Percentiles rank a stretch among this genome's conserved stretches.
Conservation (phyloP, 108 stramenopile species). For the Cyclotella cryptica region DNA sequence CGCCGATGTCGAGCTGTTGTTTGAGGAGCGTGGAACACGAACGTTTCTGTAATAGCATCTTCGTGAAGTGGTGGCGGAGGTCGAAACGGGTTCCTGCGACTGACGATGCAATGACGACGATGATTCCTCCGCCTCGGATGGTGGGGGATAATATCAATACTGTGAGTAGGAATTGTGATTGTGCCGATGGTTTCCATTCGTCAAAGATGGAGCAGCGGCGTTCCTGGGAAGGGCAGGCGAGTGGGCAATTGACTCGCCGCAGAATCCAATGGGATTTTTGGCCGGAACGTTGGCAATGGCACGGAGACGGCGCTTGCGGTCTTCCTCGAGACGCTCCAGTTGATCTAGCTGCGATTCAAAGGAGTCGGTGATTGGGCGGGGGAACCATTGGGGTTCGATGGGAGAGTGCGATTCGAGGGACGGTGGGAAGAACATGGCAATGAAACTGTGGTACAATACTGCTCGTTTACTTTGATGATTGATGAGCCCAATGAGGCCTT, state of each 20-base stretch:
- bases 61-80: neutral
- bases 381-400: conserved; percentile 41
- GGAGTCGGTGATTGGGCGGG: conserved; percentile 39
- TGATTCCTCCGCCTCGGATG: neutral
- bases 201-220: neutral
- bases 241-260: conserved; percentile 8
- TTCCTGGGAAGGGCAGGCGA: neutral
- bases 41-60: neutral
- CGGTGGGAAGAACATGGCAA: conserved; percentile 15
- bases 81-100: neutral
- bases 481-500: no score
- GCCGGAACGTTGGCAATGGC: conserved; percentile 37
- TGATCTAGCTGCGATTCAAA: conserved; percentile 39
- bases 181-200: neutral
- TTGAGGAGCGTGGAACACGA: neutral
- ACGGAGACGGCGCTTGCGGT: conserved; percentile 23
- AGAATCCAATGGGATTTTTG: conserved; percentile 28
- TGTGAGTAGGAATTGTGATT: conserved; percentile 9
- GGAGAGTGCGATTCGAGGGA: conserved; percentile 31
- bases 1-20: neutral
- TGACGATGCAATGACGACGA: conserved; percentile 6
- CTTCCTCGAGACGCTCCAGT: conserved; percentile 42
- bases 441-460: no score
- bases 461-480: no score
- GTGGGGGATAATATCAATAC: conserved; percentile 46